Base-by-base conservation (phyloP, 2,329 filamentous ascomycete genomes). In the Xylariaceae sp. region DNA sequence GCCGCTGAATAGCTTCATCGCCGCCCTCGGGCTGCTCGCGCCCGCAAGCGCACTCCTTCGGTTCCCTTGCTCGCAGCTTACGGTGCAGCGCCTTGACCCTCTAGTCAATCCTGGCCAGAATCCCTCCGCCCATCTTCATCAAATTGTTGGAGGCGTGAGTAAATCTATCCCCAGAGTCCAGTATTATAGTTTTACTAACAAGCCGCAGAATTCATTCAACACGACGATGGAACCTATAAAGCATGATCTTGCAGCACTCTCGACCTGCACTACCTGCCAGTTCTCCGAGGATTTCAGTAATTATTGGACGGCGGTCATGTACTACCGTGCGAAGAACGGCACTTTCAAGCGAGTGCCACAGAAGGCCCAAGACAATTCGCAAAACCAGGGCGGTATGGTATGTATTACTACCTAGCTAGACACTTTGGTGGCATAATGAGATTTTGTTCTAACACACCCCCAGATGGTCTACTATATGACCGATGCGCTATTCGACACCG, bases 101-200 rank as follows among this genome's bases (percentile, higher is more conserved):
- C 62, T 77, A 9, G 75, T 77, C 51, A 75, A 75, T 36, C 75
- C 75, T 3, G 84, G 83, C 2, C 58, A 64, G 33, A 77, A 81
- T 19, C 81, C 84, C 4, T 79, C 83, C 3, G 71, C 73, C 19
- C 84, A 87, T 74, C 76, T 85, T 9, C 85, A 87, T 67, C 83
- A 82, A 43, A 81, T 87, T 58, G 79, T 83, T 54, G 84, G 86
- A 65, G 78, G 77, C 4, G 74, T 75, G 71, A 41, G 71, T 51
- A 28, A 2, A 5, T 23, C 5, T 37, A 17, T 11, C 37, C 8
- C 6, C 12, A n/a, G 33, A 16, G 0, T 17, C 2, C 8, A 23
- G 40, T 31, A n/a, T 7, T 1, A 29, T 12, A n/a, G 17, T 11
- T 16, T 40, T 33, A 6, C 56, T 69, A 28, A 65, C 6, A 6